Evolutionary conservation across 225 moss, liverwort and hornwort genomes (phyloP).

Genomic region (Pseudisothecium myosuroides): DNA sequence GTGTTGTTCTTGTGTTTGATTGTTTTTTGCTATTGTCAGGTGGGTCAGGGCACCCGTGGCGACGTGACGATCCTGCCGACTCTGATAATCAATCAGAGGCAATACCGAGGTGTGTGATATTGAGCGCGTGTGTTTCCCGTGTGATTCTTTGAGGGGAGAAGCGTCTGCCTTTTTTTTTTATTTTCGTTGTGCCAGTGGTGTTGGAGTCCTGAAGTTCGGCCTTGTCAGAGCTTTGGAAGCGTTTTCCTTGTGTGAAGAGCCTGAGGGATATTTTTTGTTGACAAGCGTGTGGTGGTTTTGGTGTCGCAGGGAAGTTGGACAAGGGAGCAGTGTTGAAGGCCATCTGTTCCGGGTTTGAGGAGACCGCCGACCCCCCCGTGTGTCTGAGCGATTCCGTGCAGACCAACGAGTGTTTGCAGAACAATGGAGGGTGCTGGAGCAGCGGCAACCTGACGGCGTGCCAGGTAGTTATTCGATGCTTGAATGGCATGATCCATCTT

Average conservation of each 20-base stretch:
- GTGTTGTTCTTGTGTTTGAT: neutral
- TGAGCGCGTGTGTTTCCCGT: neutral
- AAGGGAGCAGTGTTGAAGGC: constrained; percentile 80
- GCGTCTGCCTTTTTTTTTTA: rapidly evolving
- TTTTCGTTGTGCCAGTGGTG: too few relatives aligned
- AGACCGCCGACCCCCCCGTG: constrained; percentile 67
- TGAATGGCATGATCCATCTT: neutral
- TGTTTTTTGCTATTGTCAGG: constrained; percentile 1
- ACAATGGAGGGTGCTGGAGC: constrained; percentile 84
- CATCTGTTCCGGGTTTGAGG: constrained; percentile 69
- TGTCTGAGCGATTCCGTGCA: constrained; percentile 64
- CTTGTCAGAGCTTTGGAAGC: neutral
- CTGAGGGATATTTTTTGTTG: neutral
- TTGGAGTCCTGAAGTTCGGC: neutral
- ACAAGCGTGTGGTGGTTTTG: neutral
- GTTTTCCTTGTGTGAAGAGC: too few relatives aligned
- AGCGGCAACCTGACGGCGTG: constrained; percentile 74
- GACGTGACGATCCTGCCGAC: constrained; percentile 85
- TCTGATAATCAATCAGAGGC: constrained; percentile 62
- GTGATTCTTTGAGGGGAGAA: neutral
- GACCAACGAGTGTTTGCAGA: constrained; percentile 71
- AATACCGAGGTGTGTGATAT: constrained; percentile 44
- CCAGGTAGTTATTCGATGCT: neutral
- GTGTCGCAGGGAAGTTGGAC: constrained; percentile 50
- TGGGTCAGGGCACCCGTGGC: constrained; percentile 52